A percentile compares a stretch with the other conserved stretches of the same genome.
Evolutionary conservation across 108 stramenopile species (phyloP).

Genomic region (Pseudonitzschia delicatissima): DNA sequence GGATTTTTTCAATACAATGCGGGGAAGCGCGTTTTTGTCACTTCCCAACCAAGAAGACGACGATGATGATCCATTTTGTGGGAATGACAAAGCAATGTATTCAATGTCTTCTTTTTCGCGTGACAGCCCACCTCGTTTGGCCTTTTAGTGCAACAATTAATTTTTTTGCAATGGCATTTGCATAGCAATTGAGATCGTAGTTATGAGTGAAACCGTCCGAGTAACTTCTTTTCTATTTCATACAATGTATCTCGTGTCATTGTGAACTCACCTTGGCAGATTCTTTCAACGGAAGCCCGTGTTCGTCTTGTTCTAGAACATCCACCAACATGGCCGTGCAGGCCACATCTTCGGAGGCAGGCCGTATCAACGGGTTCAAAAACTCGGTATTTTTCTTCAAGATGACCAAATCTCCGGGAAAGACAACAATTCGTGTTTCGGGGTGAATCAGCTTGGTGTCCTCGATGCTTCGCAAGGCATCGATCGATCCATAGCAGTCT

Average conservation of each 20-base stretch:
- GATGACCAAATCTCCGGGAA: constrained; percentile 77
- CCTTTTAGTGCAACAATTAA: too few relatives aligned
- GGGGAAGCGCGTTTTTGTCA: constrained; percentile 15
- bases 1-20: constrained; percentile 69
- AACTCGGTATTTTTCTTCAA: constrained; percentile 19
- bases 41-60: constrained; percentile 7
- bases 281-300: constrained; percentile 77
- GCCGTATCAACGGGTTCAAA: constrained; percentile 24
- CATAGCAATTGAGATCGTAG: too few relatives aligned
- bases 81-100: constrained; percentile 66
- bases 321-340: constrained; percentile 68
- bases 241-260: too few relatives aligned
- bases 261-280: constrained; percentile 55
- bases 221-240: too few relatives aligned
- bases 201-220: too few relatives aligned
- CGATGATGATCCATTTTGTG: constrained; percentile 28
- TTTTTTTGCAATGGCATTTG: too few relatives aligned
- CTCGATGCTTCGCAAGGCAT: constrained; percentile 67
- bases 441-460: constrained; percentile 29
- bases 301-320: constrained; percentile 78
- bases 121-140: constrained; percentile 64
- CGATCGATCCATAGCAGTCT: constrained; percentile 64
- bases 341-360: constrained; percentile 29
- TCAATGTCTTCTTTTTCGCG: constrained; percentile 85
- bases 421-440: constrained; percentile 47